Conservation (phyloP, 2,329 filamentous ascomycete genomes). For the Aureobasidium sp. region DNA sequence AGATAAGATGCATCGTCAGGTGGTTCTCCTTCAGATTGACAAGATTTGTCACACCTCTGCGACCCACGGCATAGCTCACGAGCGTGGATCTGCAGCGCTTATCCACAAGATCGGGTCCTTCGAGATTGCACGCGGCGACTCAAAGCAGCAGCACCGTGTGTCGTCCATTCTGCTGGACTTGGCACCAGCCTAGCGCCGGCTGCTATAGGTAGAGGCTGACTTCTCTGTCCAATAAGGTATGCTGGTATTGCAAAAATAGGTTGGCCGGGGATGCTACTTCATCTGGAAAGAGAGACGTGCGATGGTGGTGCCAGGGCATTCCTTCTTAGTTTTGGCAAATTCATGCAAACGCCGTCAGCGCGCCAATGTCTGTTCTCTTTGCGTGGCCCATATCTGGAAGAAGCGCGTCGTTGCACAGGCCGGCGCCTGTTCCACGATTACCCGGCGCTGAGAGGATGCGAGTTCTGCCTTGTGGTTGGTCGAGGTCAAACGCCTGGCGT, state of each 20-base stretch:
- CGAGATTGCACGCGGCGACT: slow-evolving; percentile 7
- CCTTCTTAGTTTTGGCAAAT: neutral
- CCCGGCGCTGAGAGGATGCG: neutral
- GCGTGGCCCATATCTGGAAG: neutral
- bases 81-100: slow-evolving; percentile 7
- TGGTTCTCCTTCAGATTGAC: neutral
- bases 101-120: neutral
- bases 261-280: neutral
- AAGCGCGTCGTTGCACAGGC: slow-evolving; percentile 15
- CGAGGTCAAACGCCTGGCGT: slow-evolving; percentile 4
- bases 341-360: slow-evolving; percentile 12
- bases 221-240: neutral
- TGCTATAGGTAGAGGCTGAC: neutral
- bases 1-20: neutral
- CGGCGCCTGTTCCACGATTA: slow-evolving; percentile 14
- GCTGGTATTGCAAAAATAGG: neutral
- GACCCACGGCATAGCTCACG: neutral
- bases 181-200: neutral
- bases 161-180: neutral
- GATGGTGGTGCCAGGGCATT: neutral
- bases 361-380: neutral
- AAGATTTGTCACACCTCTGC: slow-evolving; percentile 12
- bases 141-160: neutral
- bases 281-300: neutral
- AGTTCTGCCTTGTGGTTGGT: slow-evolving; percentile 11